phyloP scores from a whole-genome alignment of 176 grass and related monocot species.

The Echinochloa phyllopogon region DNA sequence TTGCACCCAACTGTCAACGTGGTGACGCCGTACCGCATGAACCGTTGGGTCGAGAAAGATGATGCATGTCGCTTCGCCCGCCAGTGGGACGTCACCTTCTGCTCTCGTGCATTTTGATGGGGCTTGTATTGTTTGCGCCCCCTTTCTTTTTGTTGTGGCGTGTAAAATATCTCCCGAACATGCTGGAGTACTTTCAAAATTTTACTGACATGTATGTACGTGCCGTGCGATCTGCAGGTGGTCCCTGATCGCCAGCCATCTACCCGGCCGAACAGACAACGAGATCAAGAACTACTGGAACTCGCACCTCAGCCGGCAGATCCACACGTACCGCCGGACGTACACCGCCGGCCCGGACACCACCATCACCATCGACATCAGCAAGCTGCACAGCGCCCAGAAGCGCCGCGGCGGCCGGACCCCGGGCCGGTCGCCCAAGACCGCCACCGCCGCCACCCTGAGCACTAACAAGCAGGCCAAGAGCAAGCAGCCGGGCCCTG shows the following conservation, averaged over 20 bases:
- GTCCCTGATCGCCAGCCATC: conserved; percentile 75
- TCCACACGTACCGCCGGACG: conserved; percentile 59
- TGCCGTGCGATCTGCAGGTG: conserved; percentile 42
- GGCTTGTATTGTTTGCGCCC: not conserved
- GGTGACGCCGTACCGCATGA: too few species aligned
- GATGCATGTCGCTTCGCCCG: not conserved
- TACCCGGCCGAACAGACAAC: conserved; percentile 90
- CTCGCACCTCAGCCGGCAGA: conserved; percentile 81
- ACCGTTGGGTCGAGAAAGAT: not conserved
- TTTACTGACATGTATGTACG: not conserved
- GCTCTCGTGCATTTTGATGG: not conserved
- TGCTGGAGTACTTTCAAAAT: not conserved
- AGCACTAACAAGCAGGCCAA: not conserved
- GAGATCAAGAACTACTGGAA: conserved; percentile 99
- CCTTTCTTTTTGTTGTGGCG: not conserved
- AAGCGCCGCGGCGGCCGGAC: conserved; percentile 51
- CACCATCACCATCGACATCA: conserved; percentile 42
- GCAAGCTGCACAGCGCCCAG: conserved; percentile 32
- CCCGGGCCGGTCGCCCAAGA: conserved; percentile 44
- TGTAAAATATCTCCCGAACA: not conserved
- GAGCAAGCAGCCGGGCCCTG: not conserved
- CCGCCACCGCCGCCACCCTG: not conserved
- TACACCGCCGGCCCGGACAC: conserved; percentile 29
- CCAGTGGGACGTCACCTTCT: not conserved
- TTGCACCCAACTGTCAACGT: not conserved